A percentile compares a stretch with the other conserved stretches of the same genome.
Evolutionary conservation across 495 filamentous ascomycete genomes (phyloP).

Genomic region (Penicillium pancosmium): DNA sequence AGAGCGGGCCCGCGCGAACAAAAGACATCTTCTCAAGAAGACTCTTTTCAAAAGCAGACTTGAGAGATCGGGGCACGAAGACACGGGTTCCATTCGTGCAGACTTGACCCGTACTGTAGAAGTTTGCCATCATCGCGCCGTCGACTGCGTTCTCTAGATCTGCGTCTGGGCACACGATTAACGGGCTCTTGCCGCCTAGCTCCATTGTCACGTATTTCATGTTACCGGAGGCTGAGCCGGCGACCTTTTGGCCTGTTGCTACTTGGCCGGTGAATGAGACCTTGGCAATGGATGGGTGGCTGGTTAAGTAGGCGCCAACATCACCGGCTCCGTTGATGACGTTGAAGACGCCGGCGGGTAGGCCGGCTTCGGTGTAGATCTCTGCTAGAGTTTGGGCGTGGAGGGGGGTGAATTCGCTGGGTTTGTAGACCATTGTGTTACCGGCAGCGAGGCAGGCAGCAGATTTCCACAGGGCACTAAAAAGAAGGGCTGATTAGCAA

Average conservation of each 20-base stretch:
- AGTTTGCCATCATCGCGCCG: constrained; percentile 87
- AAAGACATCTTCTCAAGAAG: constrained; percentile 69
- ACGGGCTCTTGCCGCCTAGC: constrained; percentile 77
- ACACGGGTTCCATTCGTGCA: constrained; percentile 85
- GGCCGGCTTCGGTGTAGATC: constrained; percentile 70
- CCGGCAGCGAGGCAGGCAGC: constrained; percentile 80
- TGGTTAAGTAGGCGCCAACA: constrained; percentile 68
- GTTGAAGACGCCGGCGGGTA: constrained; percentile 81
- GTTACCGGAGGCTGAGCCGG: constrained; percentile 64
- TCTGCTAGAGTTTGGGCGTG: constrained; percentile 70
- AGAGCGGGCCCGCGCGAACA: constrained; percentile 67
- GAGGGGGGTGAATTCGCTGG: constrained; percentile 77
- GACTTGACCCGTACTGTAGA: constrained; percentile 80
- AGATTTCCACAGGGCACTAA: constrained; percentile 78
- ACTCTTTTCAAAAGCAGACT: constrained; percentile 61
- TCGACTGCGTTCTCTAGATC: constrained; percentile 74
- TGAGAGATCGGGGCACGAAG: constrained; percentile 66
- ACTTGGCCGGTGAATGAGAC: constrained; percentile 87
- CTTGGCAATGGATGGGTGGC: constrained; percentile 71
- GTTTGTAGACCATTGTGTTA: constrained; percentile 87
- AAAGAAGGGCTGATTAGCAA: constrained; percentile 6
- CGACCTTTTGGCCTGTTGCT: constrained; percentile 73
- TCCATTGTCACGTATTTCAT: constrained; percentile 91
- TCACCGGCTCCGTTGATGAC: constrained; percentile 74
- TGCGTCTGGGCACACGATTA: constrained; percentile 71